These are phyloP conservation scores for Castanopsis chinensis DNA, from an alignment of 306 rosid genomes.

Conservation along the genomic window DNA sequence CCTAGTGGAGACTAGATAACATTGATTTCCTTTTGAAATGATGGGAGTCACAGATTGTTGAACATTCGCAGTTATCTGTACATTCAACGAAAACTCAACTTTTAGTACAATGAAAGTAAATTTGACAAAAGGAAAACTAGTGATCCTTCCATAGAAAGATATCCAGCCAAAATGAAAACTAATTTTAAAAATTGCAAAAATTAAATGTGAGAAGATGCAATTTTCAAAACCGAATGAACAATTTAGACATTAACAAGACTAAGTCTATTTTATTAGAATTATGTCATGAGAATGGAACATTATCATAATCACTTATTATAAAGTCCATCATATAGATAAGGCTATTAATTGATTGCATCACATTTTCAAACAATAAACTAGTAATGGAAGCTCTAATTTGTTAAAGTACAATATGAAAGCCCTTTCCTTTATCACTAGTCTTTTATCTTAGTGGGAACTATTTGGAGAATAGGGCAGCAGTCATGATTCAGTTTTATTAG, in stretches of 20 bases:
- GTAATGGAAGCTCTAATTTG: neutral
- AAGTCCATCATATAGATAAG: neutral
- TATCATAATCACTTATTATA: neutral
- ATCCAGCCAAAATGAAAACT: neutral
- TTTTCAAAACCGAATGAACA: neutral
- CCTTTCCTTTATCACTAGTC: neutral
- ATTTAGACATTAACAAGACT: neutral
- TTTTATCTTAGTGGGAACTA: neutral
- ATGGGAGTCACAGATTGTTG: conserved; percentile 58
- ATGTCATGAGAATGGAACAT: neutral
- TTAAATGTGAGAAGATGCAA: neutral
- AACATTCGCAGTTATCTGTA: conserved; percentile 69
- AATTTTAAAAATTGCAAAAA: neutral
- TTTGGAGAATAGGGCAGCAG: neutral
- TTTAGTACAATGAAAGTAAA: conserved; percentile 6
- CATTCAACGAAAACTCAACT: conserved; percentile 25
- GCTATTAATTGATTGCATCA: neutral
- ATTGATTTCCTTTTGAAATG: conserved; percentile 73
- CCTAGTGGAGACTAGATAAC: conserved; percentile 83
- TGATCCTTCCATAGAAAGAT: neutral
- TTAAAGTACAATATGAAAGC: neutral
- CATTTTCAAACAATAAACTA: neutral
- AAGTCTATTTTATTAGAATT: neutral
- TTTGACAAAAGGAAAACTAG: neutral
- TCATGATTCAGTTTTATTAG: neutral